These are phyloP conservation scores for Bipolaris gigantea DNA, from an alignment of 2,329 filamentous ascomycete species.

Conservation along the genomic window DNA sequence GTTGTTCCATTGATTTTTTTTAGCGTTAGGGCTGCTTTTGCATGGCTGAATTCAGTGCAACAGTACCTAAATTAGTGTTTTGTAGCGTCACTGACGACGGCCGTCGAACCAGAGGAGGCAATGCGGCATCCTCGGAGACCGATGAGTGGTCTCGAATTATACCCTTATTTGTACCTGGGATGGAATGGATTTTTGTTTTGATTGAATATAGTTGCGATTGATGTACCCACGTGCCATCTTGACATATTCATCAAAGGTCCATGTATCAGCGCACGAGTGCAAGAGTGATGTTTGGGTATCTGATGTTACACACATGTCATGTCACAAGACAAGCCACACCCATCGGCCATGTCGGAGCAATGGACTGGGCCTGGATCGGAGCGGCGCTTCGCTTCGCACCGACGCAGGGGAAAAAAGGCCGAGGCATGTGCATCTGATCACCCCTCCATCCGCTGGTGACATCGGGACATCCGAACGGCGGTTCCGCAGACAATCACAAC, in stretches of 20 bases:
- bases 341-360: constrained; percentile 8
- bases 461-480: constrained; percentile 7
- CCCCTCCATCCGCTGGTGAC: constrained; percentile 11
- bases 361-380: not conserved
- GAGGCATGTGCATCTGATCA: constrained; percentile 12
- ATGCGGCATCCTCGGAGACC: not conserved
- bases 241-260: not conserved
- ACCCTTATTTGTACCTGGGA: constrained; percentile 14
- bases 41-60: constrained; percentile 8
- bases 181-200: not conserved
- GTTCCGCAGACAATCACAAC: constrained; percentile 6
- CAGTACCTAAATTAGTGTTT: not conserved
- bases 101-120: not conserved
- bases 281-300: not conserved
- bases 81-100: constrained; percentile 1
- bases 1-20: constrained; percentile 15
- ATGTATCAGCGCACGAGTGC: not conserved
- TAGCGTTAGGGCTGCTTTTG: not conserved
- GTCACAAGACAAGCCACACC: constrained; percentile 1
- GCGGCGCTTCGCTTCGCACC: constrained; percentile 3
- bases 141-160: constrained; percentile 6
- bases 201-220: not conserved
- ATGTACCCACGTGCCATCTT: not conserved
- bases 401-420: constrained; percentile 15
- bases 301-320: not conserved